Percentiles rank a stretch among this genome's conserved stretches.
Conservation (phyloP, 805 yeast genomes). For the Candida morakotiae region DNA sequence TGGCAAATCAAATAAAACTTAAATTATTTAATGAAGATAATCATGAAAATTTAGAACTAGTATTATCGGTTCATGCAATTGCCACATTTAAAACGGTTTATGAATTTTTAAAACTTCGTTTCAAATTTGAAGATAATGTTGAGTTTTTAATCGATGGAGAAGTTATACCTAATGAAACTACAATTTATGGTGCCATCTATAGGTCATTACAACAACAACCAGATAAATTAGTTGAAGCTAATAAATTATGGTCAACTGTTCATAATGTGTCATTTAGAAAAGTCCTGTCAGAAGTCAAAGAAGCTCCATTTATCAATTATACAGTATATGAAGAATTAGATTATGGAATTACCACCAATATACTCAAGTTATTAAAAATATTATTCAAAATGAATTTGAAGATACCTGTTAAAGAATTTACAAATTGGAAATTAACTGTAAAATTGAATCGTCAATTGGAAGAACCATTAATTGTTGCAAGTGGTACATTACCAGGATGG, state of each 20-base stretch:
- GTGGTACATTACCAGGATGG: constrained; percentile 87
- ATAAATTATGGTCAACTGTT: constrained; percentile 52
- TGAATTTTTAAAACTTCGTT: constrained; percentile 41
- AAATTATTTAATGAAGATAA: constrained; percentile 33
- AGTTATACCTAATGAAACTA: constrained; percentile 57
- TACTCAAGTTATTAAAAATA: constrained; percentile 46
- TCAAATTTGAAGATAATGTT: constrained; percentile 34
- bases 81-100: constrained; percentile 55
- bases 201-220: constrained; percentile 40
- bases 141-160: constrained; percentile 60
- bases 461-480: constrained; percentile 82
- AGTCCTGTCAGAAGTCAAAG: constrained; percentile 8
- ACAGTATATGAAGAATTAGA: constrained; percentile 1
- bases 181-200: constrained; percentile 73
- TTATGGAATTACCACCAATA: constrained; percentile 25
- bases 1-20: constrained; percentile 70
- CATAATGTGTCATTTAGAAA: constrained; percentile 29
- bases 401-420: constrained; percentile 32
- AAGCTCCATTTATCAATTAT: constrained; percentile 10
- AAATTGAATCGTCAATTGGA: constrained; percentile 84
- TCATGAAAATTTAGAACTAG: constrained; percentile 23
- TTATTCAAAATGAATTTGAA: constrained; percentile 31
- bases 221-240: constrained; percentile 40
- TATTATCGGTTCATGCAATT: constrained; percentile 54
- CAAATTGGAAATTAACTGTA: constrained; percentile 79